A percentile compares a stretch with the other conserved stretches of the same genome.
Evolutionary conservation across 805 yeast species (phyloP).

Genomic region (Candida germanica): DNA sequence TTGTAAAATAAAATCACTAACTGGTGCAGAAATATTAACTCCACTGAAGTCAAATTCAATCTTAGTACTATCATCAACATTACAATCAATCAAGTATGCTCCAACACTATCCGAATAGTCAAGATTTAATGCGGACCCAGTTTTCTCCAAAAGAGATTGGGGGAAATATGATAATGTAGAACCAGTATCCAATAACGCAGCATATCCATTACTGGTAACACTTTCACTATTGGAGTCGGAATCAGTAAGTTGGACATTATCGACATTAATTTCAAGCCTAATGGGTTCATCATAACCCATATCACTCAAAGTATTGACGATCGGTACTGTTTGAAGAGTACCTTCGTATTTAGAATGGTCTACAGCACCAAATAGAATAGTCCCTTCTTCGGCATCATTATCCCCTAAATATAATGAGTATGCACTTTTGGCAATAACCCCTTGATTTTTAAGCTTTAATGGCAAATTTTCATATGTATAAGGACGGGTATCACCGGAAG

Average conservation of each 20-base stretch:
- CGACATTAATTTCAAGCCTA: constrained; percentile 48
- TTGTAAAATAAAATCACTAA: constrained; percentile 24
- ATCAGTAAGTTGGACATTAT: constrained; percentile 24
- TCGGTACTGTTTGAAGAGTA: constrained; percentile 21
- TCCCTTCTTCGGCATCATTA: constrained; percentile 23
- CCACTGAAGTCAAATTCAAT: constrained; percentile 59
- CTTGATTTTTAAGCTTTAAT: constrained; percentile 27
- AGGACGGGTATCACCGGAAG: constrained; percentile 3
- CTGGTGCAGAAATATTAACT: constrained; percentile 49
- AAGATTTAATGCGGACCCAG: constrained; percentile 42
- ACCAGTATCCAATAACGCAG: constrained; percentile 35
- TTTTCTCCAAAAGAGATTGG: constrained; percentile 22
- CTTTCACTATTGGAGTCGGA: constrained; percentile 12
- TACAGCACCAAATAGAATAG: constrained; percentile 41
- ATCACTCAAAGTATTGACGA: constrained; percentile 37
- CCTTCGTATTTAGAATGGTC: constrained; percentile 42
- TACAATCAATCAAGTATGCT: constrained; percentile 48
- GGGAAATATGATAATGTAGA: constrained; percentile 45
- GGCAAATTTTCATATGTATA: constrained; percentile 41
- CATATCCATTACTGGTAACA: constrained; percentile 17
- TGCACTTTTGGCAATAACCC: constrained; percentile 29
- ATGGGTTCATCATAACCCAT: constrained; percentile 37
- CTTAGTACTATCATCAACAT: constrained; percentile 15
- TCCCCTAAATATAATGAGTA: constrained; percentile 38
- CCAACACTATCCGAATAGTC: constrained; percentile 38